Percentiles rank a stretch among this genome's conserved stretches.
Evolutionary conservation across 23 red algal genomes (phyloP).

Genomic region (Pyropia haitanensis): DNA sequence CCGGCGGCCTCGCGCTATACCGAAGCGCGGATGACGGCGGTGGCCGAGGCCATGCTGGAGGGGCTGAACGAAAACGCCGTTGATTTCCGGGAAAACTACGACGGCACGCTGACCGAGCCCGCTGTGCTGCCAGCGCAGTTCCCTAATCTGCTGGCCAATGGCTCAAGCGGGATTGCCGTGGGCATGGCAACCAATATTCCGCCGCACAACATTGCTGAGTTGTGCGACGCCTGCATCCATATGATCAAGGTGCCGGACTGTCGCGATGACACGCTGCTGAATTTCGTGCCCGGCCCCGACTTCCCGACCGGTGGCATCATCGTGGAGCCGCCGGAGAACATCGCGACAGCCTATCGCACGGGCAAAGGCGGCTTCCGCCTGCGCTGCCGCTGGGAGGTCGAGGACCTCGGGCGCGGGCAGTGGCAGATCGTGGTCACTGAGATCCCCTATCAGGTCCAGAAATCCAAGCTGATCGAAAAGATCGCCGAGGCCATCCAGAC

Average conservation of each 20-base stretch:
- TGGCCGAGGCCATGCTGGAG: slow-evolving; percentile 22
- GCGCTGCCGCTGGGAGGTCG: slow-evolving; percentile 16
- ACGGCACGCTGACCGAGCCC: slow-evolving; percentile 35
- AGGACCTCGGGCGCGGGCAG: slow-evolving; percentile 1
- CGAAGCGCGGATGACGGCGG: slow-evolving; percentile 26
- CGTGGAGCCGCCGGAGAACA: neutral
- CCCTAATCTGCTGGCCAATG: slow-evolving; percentile 49
- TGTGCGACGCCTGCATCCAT: slow-evolving; percentile 6
- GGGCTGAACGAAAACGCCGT: slow-evolving; percentile 46
- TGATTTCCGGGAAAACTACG: slow-evolving; percentile 41
- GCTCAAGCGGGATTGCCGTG: slow-evolving; percentile 52
- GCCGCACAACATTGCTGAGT: slow-evolving; percentile 55
- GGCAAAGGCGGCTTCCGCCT: slow-evolving; percentile 19
- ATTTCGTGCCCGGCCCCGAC: slow-evolving; percentile 33
- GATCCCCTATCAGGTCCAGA: slow-evolving; percentile 52
- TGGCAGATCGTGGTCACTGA: slow-evolving; percentile 43
- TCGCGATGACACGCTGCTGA: slow-evolving; percentile 10
- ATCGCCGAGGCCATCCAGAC: slow-evolving; percentile 35
- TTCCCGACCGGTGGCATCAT: slow-evolving; percentile 63
- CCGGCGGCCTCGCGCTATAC: slow-evolving; percentile 70
- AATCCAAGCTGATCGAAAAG: slow-evolving; percentile 18
- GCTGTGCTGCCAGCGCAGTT: slow-evolving; percentile 35
- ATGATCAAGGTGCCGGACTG: slow-evolving; percentile 37
- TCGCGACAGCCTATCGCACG: slow-evolving; percentile 16
- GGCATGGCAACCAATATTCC: slow-evolving; percentile 75